These are phyloP conservation scores for Neolecta irregularis DNA, from an alignment of 1,139 yeast species.

Conservation along the genomic window DNA sequence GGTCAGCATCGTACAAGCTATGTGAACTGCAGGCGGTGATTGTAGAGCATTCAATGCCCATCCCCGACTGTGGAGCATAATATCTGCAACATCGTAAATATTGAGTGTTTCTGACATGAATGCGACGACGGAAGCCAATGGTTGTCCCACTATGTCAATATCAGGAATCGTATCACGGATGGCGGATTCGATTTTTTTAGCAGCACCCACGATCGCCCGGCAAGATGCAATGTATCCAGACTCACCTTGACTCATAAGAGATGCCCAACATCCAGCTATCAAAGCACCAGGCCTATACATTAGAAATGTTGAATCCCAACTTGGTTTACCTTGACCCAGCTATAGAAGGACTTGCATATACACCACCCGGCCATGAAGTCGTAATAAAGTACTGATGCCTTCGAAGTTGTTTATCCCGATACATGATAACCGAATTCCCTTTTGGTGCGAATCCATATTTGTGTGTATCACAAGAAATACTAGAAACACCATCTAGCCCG, in stretches of 20 bases:
- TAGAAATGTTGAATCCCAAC: too few species aligned
- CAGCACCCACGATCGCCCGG: conserved; percentile 47
- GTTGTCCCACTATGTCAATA: conserved; percentile 66
- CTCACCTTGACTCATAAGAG: conserved; percentile 62
- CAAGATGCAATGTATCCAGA: conserved; percentile 62
- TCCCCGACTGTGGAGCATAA: conserved; percentile 44
- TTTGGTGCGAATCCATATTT: conserved; percentile 97
- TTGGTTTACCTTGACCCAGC: too few species aligned
- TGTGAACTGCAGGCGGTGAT: conserved; percentile 77
- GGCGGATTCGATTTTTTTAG: conserved; percentile 33
- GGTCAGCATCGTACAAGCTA: conserved; percentile 69
- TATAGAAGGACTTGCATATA: conserved; percentile 89
- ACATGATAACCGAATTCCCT: conserved; percentile 88
- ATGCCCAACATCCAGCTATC: conserved; percentile 96
- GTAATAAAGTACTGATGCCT: conserved; percentile 71
- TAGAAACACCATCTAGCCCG: conserved; percentile 84
- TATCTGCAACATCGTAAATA: conserved; percentile 64
- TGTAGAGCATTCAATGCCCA: conserved; percentile 88
- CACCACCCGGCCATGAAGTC: conserved; percentile 85
- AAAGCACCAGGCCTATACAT: conserved; percentile 96
- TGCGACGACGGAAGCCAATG: conserved; percentile 64
- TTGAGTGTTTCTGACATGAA: conserved; percentile 46
- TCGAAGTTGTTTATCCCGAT: conserved; percentile 50
- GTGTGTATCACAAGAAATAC: conserved; percentile 94
- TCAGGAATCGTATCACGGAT: conserved; percentile 31